Base-by-base conservation (phyloP, 2,329 filamentous ascomycete genomes). In the Talaromyces islandicus region DNA sequence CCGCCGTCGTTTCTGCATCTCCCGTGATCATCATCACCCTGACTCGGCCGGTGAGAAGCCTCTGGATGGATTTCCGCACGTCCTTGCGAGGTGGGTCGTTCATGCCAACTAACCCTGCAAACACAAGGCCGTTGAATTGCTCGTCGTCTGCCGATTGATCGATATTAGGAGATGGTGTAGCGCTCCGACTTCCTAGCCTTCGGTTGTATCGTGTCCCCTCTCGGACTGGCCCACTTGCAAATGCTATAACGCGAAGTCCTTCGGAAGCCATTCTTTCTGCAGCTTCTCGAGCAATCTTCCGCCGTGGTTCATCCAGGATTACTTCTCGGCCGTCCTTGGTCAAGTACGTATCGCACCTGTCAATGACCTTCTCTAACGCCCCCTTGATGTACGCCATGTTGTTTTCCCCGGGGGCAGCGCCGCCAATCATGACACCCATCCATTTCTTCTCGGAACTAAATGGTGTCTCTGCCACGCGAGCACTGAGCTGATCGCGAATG, bases 11-110 rank as follows among this genome's bases (percentile, higher is more conserved):
- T 73, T 97, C 92, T 17, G 94, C 91, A 73, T 99, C 94, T 61
- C 94, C 94, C 10, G 94, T 99, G 66, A 99, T 97, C 94, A 99
- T 99, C 67, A 99, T 95, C 54, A 99, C 91, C 73, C 92, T 94
- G 64, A 99, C 94, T 43, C 93, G 93, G 58, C 94, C 94, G 54
- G 91, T 87, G 88, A 97, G 93, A 59, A 99, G 80, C 63, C 89
- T 88, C 66, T 91, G 85, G 66, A 99, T 97, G 6, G 93, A 92
- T 64, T 88, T 88, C 66, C 91, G 89, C 9, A 99, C 94, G 50
- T 92, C 92, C 65, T 92, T 91, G 55, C 94, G 84, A 2, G 94
- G 94, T 4, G 94, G 94, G 72, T 99, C 94, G 66, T 91, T 96
- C 93, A 99, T 99, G 54, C 94, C 94, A 29, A 97, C 91, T 29